Percentiles rank a stretch among this genome's conserved stretches.
Evolutionary conservation across 2,329 filamentous ascomycete species (phyloP).

Genomic region (Aspergillus fijiensis): DNA sequence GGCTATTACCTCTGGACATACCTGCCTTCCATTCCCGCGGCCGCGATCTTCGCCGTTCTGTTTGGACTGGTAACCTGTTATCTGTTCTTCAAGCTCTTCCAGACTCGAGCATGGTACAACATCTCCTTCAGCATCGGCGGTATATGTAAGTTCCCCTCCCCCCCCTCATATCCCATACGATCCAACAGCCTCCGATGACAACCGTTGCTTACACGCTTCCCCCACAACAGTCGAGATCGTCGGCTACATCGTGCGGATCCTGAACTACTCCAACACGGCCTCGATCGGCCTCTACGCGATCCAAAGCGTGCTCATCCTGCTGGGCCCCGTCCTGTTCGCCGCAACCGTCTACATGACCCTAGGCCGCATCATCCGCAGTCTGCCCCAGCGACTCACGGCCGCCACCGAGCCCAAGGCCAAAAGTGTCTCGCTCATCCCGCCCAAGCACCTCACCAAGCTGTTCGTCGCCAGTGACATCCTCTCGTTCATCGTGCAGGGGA

Average conservation of each 20-base stretch:
- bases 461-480: constrained; percentile 52
- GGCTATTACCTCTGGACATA: constrained; percentile 30
- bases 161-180: background rate
- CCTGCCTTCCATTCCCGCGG: constrained; percentile 27
- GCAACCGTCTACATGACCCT: constrained; percentile 53
- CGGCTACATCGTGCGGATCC: constrained; percentile 26
- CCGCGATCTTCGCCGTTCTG: constrained; percentile 27
- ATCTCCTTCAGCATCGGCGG: constrained; percentile 37
- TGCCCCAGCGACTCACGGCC: background rate
- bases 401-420: constrained; percentile 33
- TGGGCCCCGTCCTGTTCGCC: constrained; percentile 52
- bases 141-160: constrained; percentile 29
- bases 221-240: constrained; percentile 36
- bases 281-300: constrained; percentile 38
- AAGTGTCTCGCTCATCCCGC: constrained; percentile 44
- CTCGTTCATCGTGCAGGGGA: constrained; percentile 48
- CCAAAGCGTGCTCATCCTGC: constrained; percentile 47
- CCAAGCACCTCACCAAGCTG: constrained; percentile 47
- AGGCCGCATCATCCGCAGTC: constrained; percentile 45
- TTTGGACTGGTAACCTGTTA: constrained; percentile 28
- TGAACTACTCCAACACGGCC: constrained; percentile 22
- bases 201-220: too few species aligned
- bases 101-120: constrained; percentile 31
- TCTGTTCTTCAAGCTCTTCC: constrained; percentile 31
- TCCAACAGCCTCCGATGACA: too few species aligned